A percentile compares a stretch with the other conserved stretches of the same genome.
Conservation (phyloP, 1,284 basidiomycete genomes). For the Porodaedalea pini region DNA sequence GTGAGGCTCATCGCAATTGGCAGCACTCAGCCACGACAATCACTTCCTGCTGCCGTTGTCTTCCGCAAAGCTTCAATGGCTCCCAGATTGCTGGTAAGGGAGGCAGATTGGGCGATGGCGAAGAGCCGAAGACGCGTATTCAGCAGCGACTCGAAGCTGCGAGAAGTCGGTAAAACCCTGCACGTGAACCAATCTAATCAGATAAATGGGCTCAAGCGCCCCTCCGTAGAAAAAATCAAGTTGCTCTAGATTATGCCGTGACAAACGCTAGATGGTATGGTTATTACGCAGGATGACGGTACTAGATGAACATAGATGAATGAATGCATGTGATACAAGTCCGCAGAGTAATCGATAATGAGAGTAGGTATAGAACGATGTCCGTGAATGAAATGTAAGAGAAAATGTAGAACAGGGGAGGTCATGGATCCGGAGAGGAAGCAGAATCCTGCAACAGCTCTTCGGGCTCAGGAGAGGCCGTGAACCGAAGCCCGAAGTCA, state of each 20-base stretch:
- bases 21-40: background rate
- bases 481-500: constrained; percentile 8
- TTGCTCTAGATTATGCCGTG: no score
- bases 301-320: background rate
- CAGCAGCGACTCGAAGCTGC: background rate
- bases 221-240: no score
- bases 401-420: background rate
- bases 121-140: constrained; percentile 3
- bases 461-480: constrained; percentile 16
- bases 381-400: background rate
- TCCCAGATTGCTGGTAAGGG: background rate
- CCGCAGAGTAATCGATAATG: no score
- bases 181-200: constrained; percentile 6
- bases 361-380: no score
- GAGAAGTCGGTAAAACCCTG: constrained; percentile 1
- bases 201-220: no score
- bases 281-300: no score
- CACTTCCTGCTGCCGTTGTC: background rate
- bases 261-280: background rate
- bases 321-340: no score
- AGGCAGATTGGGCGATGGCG: background rate
- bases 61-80: no score
- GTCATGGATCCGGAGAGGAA: background rate
- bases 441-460: background rate
- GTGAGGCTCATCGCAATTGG: constrained; percentile 10